A percentile compares a stretch with the other conserved stretches of the same genome.
These are phyloP conservation scores for Jimgerdemannia lactiflua DNA, from an alignment of 192 early-diverging fungal genomes.

Conservation along the genomic window DNA sequence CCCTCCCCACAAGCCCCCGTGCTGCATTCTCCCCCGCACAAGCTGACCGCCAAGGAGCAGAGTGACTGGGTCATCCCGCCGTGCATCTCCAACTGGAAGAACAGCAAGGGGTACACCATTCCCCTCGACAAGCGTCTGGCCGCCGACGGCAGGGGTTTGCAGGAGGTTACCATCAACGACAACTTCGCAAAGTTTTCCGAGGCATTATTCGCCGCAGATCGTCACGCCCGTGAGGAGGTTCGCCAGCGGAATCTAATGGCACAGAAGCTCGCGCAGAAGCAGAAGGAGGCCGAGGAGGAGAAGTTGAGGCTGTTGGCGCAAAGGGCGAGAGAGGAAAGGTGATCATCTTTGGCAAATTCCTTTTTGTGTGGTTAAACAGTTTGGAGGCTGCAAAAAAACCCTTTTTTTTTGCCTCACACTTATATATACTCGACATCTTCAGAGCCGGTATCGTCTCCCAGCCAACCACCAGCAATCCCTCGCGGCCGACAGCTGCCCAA, in stretches of 20 bases:
- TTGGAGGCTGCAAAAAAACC: neutral
- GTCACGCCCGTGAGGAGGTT: slow-evolving; percentile 94
- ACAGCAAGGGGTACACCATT: slow-evolving; percentile 99
- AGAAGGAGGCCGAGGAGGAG: slow-evolving; percentile 94
- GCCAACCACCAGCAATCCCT: neutral
- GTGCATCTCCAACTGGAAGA: slow-evolving; percentile 99
- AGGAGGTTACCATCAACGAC: slow-evolving; percentile 88
- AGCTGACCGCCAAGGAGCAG: slow-evolving; percentile 95
- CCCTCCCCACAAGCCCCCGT: slow-evolving; percentile 96
- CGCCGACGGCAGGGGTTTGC: slow-evolving; percentile 92
- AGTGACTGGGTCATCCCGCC: slow-evolving; percentile 97
- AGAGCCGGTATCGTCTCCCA: slow-evolving; percentile 35
- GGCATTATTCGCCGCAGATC: slow-evolving; percentile 88
- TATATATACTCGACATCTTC: neutral
- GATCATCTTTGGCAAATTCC: neutral
- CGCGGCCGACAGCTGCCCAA: neutral
- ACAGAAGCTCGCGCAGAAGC: slow-evolving; percentile 87
- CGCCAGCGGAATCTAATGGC: slow-evolving; percentile 87
- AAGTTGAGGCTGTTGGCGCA: slow-evolving; percentile 88
- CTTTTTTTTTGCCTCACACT: neutral
- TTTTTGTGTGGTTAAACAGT: too few relatives aligned
- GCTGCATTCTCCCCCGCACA: slow-evolving; percentile 96
- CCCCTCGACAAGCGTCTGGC: slow-evolving; percentile 98
- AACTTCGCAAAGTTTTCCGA: slow-evolving; percentile 97
- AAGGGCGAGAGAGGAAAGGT: slow-evolving; percentile 85